Evolutionary conservation across 352 stramenopile species (phyloP), one percentile per base, ranked within the genome.

Genomic region (Phytophthora europaea): DNA sequence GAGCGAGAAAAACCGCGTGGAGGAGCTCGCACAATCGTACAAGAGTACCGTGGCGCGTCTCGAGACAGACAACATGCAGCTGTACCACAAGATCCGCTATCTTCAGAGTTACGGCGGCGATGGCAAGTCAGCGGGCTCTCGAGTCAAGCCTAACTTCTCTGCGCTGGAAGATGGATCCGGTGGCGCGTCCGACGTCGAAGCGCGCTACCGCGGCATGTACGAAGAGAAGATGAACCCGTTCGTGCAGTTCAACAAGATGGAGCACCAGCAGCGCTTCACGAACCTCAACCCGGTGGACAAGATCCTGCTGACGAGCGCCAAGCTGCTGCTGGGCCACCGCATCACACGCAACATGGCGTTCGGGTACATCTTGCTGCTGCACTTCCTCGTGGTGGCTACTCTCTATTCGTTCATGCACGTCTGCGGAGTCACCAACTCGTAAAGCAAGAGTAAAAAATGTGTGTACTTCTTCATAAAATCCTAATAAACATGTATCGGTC

Each of bases 201-300:
- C 81, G 3, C 84, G 87, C n/a, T 97, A 97, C 76, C 85, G 88
- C 53, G 78, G 76, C 52, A 84, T 98, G 82, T 98, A 98, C 81
- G 93, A 98, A 62, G 87, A 94, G 68, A 92, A 94, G 53, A 95
- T 98, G 87, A 97, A 97, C 66, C 93, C 93, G 38, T 98, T 98
- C 74, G 88, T 92, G 57, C 89, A 97, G 66, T 98, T 98, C 72
- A 97, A 95, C 77, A 91, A 94, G 75, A 87, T 94, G 72, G 93
- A 98, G 81, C 88, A 72, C 43, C 89, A 97, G 69, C 89, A 95
- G 72, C 94, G 94, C 52, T 95, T 94, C 65, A 88, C 91, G 67
- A 95, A 98, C 67, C 84, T 98, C 55, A 97, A 94, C 61, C 81
- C 93, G 6, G 87, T 97, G 60, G 93, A 98, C 75, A 97, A 97